A percentile compares a stretch with the other conserved stretches of the same genome.
Conservation (phyloP, 2,329 filamentous ascomycete species). For the Apiospora rasikravindrae region DNA sequence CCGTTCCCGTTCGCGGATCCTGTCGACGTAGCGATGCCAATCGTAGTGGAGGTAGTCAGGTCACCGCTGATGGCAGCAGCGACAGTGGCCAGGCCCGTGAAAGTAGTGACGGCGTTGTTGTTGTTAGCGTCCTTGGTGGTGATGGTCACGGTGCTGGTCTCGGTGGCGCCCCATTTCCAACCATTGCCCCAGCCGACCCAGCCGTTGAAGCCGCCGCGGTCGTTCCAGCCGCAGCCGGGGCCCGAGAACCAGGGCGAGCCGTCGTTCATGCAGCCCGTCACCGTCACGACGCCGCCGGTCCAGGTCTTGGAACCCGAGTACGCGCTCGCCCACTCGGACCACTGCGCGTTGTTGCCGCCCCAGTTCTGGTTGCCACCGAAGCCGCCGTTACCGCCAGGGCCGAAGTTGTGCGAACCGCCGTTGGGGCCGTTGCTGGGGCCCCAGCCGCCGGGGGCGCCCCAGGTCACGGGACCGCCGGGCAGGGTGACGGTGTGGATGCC, state of each 20-base stretch:
- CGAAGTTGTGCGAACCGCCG: conserved; percentile 20
- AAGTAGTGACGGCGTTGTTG: conserved; percentile 36
- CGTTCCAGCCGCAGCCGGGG: conserved; percentile 43
- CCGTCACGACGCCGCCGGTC: conserved; percentile 45
- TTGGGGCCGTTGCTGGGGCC: conserved; percentile 28
- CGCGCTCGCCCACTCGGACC: conserved; percentile 39
- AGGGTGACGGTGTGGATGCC: conserved; percentile 47
- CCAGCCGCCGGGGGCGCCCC: conserved; percentile 40
- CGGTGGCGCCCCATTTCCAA: conserved; percentile 45
- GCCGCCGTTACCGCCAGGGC: conserved; percentile 19
- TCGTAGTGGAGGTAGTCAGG: conserved; percentile 36
- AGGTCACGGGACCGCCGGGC: conserved; percentile 41
- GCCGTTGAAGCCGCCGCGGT: conserved; percentile 42
- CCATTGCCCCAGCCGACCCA: conserved; percentile 48
- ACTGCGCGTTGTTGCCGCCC: conserved; percentile 32
- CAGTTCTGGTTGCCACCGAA: conserved; percentile 16
- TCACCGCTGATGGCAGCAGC: conserved; percentile 41
- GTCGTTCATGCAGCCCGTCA: conserved; percentile 48
- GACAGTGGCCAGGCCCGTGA: conserved; percentile 35
- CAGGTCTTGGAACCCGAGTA: conserved; percentile 40
- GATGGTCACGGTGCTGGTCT: conserved; percentile 42
- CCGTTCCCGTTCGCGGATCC: conserved; percentile 5
- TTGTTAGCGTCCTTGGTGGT: conserved; percentile 30
- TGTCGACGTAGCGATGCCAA: conserved; percentile 27
- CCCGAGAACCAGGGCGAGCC: conserved; percentile 48